Percentiles rank a stretch among this genome's conserved stretches.
Conservation (phyloP, 257 asterid species). For the Ehretia macrophylla region DNA sequence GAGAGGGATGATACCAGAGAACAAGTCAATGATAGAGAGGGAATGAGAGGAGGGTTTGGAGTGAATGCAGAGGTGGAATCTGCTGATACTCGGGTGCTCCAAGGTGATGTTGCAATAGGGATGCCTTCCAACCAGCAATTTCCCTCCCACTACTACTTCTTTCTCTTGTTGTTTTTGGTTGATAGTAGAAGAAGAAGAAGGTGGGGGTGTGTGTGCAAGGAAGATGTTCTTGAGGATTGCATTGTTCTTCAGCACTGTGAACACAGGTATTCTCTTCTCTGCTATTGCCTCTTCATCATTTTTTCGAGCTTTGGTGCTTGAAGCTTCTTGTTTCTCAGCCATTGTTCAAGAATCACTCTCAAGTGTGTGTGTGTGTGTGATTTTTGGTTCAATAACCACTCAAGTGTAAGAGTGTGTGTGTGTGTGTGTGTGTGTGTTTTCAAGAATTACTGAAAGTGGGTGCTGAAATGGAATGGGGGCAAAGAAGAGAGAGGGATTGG, state of each 20-base stretch:
- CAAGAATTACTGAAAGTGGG: neutral
- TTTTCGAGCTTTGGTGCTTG: too few species aligned
- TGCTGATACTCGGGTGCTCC: conserved; percentile 94
- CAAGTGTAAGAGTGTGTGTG: conserved; percentile 2
- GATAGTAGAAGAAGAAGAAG: conserved; percentile 33
- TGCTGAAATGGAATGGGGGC: neutral
- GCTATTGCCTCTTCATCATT: conserved; percentile 2
- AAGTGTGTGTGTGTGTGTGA: conserved; percentile 1
- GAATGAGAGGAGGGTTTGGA: conserved; percentile 47
- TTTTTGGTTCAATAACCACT: neutral
- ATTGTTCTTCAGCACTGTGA: conserved; percentile 64
- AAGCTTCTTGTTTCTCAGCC: too few species aligned
- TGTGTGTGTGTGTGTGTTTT: too few species aligned
- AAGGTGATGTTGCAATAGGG: conserved; percentile 72
- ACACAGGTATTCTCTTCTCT: conserved; percentile 71
- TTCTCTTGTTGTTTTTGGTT: conserved; percentile 10
- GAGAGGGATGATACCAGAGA: conserved; percentile 59
- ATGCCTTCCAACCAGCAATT: conserved; percentile 68
- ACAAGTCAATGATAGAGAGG: conserved; percentile 58
- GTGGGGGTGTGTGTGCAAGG: conserved; percentile 51
- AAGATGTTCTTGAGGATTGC: conserved; percentile 74
- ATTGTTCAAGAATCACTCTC: conserved; percentile 11
- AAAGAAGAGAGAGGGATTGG: too few species aligned
- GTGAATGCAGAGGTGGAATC: conserved; percentile 83
- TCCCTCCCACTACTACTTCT: conserved; percentile 50